Base-by-base conservation (phyloP, 352 stramenopile species). In the Globisporangium abappressorium region DNA sequence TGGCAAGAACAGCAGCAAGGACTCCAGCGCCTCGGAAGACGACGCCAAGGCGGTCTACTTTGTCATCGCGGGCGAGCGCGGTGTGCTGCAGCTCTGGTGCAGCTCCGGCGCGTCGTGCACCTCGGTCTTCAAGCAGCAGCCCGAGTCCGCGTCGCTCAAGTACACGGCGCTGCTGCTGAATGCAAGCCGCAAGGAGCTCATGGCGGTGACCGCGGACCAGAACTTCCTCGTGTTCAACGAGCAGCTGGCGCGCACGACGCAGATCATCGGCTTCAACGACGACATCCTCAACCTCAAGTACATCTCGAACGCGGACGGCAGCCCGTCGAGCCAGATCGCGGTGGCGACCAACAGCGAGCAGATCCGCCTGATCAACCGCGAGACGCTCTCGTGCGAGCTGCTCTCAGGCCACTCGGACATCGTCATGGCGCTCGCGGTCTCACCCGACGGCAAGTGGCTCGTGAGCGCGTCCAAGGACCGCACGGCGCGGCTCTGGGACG, bases 241-340 rank as follows among this genome's bases (percentile, higher is more conserved):
- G 58, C 75, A 80, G 18, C 74, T 96, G 36, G 68, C 73, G 65
- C 78, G 89, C 56, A 90, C 75, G 51, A 85, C 81, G 18, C 84
- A 94, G 69, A 93, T 94, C 65, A 93, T 95, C 66, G 84, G 97
- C 38, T 98, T 97, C 71, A 99, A 99, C 76, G 98, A 99, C 70
- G 97, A 99, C 72, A 97, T 99, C 57, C 82, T 99, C 0, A 98
- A 99, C 78, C 79, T 99, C 57, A 98, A 98, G 74, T 95, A 98
- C 60, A 87, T 99, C 63, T 94, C 93, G 5, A 74, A 76, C 43
- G 72, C 74, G 30, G 78, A 92, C 61, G 84, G 81, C 36, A 68
- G 74, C 8, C 76, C 81, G 28, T 84, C 76, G 5, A 77, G 84
- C 49, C 76, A 91, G 55, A 75, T 99, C 57, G 97, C 96, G 9